These are phyloP conservation scores for Mycena citricolor DNA, from an alignment of 1,284 basidiomycete species.

Conservation along the genomic window DNA sequence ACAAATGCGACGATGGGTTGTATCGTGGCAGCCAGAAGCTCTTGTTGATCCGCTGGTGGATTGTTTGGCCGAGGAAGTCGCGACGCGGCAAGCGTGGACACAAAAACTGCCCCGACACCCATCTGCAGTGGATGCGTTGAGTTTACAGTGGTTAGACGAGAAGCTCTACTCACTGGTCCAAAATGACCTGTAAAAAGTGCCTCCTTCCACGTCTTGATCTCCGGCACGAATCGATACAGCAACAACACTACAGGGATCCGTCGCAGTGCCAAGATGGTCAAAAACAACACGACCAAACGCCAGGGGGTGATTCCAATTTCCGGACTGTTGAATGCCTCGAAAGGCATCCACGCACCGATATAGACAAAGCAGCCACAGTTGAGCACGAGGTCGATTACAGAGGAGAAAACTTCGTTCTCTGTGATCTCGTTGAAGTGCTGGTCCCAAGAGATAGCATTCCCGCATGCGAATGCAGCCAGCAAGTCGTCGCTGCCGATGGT, in stretches of 20 bases:
- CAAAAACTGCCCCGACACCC: constrained; percentile 85
- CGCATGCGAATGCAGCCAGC: constrained; percentile 90
- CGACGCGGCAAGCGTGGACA: constrained; percentile 73
- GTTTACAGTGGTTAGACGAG: not conserved
- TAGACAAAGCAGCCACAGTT: constrained; percentile 90
- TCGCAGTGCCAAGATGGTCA: constrained; percentile 69
- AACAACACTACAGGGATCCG: constrained; percentile 75
- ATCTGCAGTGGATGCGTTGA: constrained; percentile 49
- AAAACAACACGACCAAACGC: constrained; percentile 68
- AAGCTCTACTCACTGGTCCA: constrained; percentile 37
- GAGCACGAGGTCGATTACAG: constrained; percentile 83
- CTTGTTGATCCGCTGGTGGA: constrained; percentile 65
- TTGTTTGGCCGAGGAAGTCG: constrained; percentile 60
- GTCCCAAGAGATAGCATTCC: constrained; percentile 91
- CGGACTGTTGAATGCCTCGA: constrained; percentile 62
- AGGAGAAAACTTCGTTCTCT: constrained; percentile 84
- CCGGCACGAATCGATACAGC: constrained; percentile 82
- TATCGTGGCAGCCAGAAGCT: constrained; percentile 67
- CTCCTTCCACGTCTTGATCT: constrained; percentile 76
- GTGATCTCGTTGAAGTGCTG: constrained; percentile 86
- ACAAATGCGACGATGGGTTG: constrained; percentile 84
- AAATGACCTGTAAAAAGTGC: constrained; percentile 89
- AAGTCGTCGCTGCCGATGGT: constrained; percentile 85
- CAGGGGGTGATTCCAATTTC: constrained; percentile 70
- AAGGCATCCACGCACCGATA: constrained; percentile 89